phyloP scores from a whole-genome alignment of 768 basidiomycete species.

The Exsudoporus frostii region DNA sequence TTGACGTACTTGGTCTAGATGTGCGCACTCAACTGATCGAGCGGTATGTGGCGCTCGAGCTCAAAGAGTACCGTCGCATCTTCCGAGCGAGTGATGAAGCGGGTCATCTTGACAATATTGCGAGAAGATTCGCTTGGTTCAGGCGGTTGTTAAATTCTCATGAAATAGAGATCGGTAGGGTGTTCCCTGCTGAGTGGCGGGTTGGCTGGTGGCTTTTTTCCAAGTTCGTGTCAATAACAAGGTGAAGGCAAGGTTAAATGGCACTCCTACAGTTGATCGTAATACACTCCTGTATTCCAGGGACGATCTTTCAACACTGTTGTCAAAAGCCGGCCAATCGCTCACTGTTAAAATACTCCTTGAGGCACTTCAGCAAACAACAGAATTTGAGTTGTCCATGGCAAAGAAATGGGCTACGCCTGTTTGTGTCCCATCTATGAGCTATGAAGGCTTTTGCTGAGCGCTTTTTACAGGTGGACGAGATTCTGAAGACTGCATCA shows the following conservation, averaged over 20 bases:
- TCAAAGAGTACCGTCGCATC: slow-evolving; percentile 95
- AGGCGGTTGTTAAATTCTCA: slow-evolving; percentile 77
- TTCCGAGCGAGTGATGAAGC: slow-evolving; percentile 93
- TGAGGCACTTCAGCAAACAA: slow-evolving; percentile 80
- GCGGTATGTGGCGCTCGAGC: slow-evolving; percentile 83
- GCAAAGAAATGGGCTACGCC: slow-evolving; percentile 78
- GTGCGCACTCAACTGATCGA: slow-evolving; percentile 80
- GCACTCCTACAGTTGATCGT: neutral
- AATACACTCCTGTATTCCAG: slow-evolving; percentile 36
- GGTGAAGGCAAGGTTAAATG: slow-evolving; percentile 41
- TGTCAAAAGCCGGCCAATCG: slow-evolving; percentile 73
- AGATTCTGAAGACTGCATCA: slow-evolving; percentile 57
- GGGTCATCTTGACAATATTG: slow-evolving; percentile 92
- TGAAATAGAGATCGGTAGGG: slow-evolving; percentile 79
- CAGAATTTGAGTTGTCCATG: slow-evolving; percentile 85
- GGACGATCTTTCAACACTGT: slow-evolving; percentile 76
- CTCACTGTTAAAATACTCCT: slow-evolving; percentile 77
- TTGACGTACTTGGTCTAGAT: slow-evolving; percentile 85
- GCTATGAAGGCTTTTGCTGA: neutral
- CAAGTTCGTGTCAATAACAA: slow-evolving; percentile 88
- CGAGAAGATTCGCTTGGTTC: slow-evolving; percentile 95
- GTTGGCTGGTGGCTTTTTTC: slow-evolving; percentile 78
- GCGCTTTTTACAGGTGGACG: slow-evolving; percentile 47
- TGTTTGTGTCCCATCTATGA: slow-evolving; percentile 38
- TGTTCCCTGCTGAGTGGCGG: slow-evolving; percentile 86